Evolutionary conservation across 1,284 basidiomycete genomes (phyloP), one percentile per base, ranked within the genome.

Genomic region (Malassezia caprae): DNA sequence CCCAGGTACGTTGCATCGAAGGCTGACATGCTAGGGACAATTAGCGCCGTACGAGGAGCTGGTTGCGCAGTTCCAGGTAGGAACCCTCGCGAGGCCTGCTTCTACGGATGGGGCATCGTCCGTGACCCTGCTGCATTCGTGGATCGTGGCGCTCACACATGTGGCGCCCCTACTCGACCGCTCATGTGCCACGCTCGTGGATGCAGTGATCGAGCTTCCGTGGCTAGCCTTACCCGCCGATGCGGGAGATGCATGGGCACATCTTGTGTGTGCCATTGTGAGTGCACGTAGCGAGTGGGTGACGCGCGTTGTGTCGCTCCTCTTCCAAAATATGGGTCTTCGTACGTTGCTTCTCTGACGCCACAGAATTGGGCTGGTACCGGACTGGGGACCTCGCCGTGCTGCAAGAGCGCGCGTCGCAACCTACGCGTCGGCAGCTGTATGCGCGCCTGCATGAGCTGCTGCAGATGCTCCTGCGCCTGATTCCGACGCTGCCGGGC

Each of bases 211-310:
- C 53, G 81, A 81, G 56, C 80, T 94, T 65, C 89, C 90, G 6
- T 99, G 94, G 94, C 85, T 87, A 6, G 86, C 84, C 6, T 82
- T 89, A 77, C 62, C 64, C 21, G 88, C 91, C 64, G 82, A 81
- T 41, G 79, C 79, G 44, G 77, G 79, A 19, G 82, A 86, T 24
- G 62, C 65, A 42, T 73, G 69, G 69, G 65, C 67, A 53, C 60
- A 65, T 32, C 96, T 96, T 72, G 82, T 90, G 42, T 88, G 88
- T 41, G 88, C 91, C 78, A 82, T 99, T 34, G 83, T 96, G 62
- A 90, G 86, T 63, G 90, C 93, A n/a, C 80, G 88, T 60, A 87
- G 89, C 58, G 89, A 93, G 76, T 98, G 94, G 78, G 80, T 94
- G 28, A 84, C 84, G 31, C 80, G 86, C 57, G 84, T 96, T 8